These are phyloP conservation scores for Monosporascus cannonballus DNA, from an alignment of 2,329 filamentous ascomycete species.

Conservation along the genomic window DNA sequence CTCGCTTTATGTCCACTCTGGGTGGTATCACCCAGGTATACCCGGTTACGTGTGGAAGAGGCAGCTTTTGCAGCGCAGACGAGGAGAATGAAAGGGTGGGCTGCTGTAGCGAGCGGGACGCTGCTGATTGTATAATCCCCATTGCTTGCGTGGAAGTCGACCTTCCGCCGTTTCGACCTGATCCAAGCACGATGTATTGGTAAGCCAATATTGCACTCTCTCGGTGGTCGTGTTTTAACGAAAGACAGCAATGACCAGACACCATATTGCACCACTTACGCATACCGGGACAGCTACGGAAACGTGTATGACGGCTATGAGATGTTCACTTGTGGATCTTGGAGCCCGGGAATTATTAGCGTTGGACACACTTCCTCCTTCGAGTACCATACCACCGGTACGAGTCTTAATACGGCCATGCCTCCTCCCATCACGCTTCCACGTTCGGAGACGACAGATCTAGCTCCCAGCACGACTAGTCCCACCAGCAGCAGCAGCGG, in stretches of 20 bases:
- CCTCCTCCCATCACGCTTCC: not conserved
- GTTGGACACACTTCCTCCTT: not conserved
- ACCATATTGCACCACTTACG: not conserved
- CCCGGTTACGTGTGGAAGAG: slow-evolving; percentile 13
- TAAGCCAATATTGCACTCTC: slow-evolving; percentile 8
- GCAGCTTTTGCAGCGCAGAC: slow-evolving; percentile 16
- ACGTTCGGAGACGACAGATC: too few species aligned
- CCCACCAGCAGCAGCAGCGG: not conserved
- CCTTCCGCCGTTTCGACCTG: slow-evolving; percentile 3
- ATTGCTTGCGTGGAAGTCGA: slow-evolving; percentile 22
- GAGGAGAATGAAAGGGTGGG: slow-evolving; percentile 13
- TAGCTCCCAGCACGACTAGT: not conserved
- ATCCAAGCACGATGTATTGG: slow-evolving; percentile 18
- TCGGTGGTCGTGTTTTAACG: slow-evolving; percentile 7
- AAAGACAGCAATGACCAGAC: slow-evolving; percentile 11
- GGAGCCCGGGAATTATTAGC: not conserved
- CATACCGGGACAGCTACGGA: not conserved
- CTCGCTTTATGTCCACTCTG: not conserved
- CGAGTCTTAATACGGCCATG: not conserved
- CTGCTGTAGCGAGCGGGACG: slow-evolving; percentile 19
- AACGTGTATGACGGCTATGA: not conserved
- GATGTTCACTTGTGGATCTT: not conserved
- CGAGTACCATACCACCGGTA: not conserved
- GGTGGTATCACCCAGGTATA: not conserved
- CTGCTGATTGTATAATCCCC: slow-evolving; percentile 17